Percentiles rank a stretch among this genome's conserved stretches.
Evolutionary conservation across 768 basidiomycete species (phyloP).

Genomic region (Phylloporus sp.): DNA sequence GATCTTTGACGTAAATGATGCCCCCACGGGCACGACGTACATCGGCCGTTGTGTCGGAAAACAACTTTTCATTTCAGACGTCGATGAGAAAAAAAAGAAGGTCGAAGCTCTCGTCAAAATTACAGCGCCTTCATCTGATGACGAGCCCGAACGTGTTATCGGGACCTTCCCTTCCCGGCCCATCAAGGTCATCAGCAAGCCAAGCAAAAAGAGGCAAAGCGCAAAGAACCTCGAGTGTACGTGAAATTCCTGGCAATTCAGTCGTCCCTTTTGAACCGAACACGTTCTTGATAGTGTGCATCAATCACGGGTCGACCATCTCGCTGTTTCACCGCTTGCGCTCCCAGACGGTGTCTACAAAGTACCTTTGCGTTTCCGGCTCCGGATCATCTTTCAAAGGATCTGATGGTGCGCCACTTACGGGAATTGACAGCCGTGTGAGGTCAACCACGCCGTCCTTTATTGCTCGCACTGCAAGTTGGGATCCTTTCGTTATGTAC

Average conservation of each 20-base stretch:
- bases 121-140: constrained; percentile 72
- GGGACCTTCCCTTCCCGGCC: constrained; percentile 88
- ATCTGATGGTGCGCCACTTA: constrained; percentile 82
- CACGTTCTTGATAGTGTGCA: constrained; percentile 60
- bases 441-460: constrained; percentile 78
- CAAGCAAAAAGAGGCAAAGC: constrained; percentile 93
- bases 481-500: constrained; percentile 97
- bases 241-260: constrained; percentile 31
- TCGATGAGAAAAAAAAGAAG: constrained; percentile 92
- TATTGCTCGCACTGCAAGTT: constrained; percentile 83
- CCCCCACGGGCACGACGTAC: constrained; percentile 79
- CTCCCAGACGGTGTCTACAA: constrained; percentile 93
- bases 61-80: constrained; percentile 91
- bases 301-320: constrained; percentile 93
- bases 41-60: constrained; percentile 93
- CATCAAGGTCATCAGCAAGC: constrained; percentile 99
- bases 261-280: constrained; percentile 11
- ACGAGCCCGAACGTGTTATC: constrained; percentile 77
- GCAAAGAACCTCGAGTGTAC: constrained; percentile 89
- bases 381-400: constrained; percentile 89
- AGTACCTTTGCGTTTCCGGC: constrained; percentile 93
- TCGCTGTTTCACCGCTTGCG: constrained; percentile 94
- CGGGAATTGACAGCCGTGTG: constrained; percentile 71
- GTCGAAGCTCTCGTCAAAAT: constrained; percentile 92
- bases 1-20: constrained; percentile 73